Conservation (phyloP, 163 green algal genomes). For the Scenedesmus sp. region DNA sequence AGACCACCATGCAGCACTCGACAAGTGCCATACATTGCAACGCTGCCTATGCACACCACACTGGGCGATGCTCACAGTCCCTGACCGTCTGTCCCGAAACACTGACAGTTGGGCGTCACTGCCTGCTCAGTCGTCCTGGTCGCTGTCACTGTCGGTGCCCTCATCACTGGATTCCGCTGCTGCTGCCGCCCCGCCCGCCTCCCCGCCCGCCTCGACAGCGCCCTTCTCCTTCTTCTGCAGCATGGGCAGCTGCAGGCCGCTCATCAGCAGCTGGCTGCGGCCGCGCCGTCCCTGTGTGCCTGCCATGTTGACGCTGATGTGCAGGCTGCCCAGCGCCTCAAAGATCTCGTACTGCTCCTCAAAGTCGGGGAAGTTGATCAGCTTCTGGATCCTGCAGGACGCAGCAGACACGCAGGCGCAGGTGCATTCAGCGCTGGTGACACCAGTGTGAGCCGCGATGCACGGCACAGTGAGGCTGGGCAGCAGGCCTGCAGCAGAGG, state of each 20-base stretch:
- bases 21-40: too few species aligned
- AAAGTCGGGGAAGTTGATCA: slow-evolving; percentile 54
- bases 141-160: not conserved
- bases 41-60: too few species aligned
- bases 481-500: not conserved
- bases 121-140: not conserved
- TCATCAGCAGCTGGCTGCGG: slow-evolving; percentile 50
- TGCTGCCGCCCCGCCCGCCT: not conserved
- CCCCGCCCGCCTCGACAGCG: not conserved
- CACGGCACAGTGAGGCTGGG: not conserved
- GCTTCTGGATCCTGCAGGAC: slow-evolving; percentile 10
- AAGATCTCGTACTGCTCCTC: slow-evolving; percentile 54
- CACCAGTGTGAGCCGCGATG: not conserved
- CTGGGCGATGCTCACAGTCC: too few species aligned
- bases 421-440: not conserved
- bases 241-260: slow-evolving; percentile 49
- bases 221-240: slow-evolving; percentile 8
- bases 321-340: slow-evolving; percentile 33
- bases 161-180: not conserved
- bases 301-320: slow-evolving; percentile 43
- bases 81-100: not conserved
- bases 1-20: not conserved
- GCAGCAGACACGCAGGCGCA: not conserved
- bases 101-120: not conserved
- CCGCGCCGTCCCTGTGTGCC: not conserved